Evolutionary conservation across 371 early-diverging fungal genomes (phyloP), one percentile per base, ranked within the genome.

Genomic region (Zopfochytrium polystomum): DNA sequence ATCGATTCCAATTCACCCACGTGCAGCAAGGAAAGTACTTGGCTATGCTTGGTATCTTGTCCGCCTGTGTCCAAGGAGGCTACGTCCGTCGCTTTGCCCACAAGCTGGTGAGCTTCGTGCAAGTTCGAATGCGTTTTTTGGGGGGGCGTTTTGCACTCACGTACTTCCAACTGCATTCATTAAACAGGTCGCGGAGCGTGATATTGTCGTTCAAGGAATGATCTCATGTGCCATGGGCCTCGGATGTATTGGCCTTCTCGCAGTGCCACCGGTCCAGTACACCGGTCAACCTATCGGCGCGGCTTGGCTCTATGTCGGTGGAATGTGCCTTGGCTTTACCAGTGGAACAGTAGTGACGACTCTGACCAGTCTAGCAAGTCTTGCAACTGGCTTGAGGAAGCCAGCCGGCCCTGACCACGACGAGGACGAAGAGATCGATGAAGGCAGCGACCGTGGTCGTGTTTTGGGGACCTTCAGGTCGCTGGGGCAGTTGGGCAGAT

Each of bases 321-420:
- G 89, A 0, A 74, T 85, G n/a, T 88, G 86, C 29, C 70, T 96
- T 62, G 90, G 93, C 0, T 81, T 94, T 54, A 91, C 98, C 0
- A 88, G 89, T 26, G 96, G 94, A 18, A 96, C 96, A 0, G 97
- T 96, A 0, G 94, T 93, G 32, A 93, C 88, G 62, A 87, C 89
- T 47, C 74, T 98, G 58, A 95, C 92, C 6, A 81, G 88, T 31
- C 66, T 95, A 65, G 92, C 82, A 7, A 52, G 71, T 80, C 33
- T 83, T 80, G 72, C 79, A 82, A 58, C 73, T 78, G 20, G 30
- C 33, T 45, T 22, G 38, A 32, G 26, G 33, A 46, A 20, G 61
- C 56, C 20, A 60, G 27, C 66, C 44, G 15, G 15, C 32, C 45
- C 56, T n/a, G 25, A 32, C 13, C 58, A 31, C 0, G 26, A 15